Percentiles rank a stretch among this genome's conserved stretches.
Conservation (phyloP, 805 yeast species). For the Pichia nanzhaoensis region DNA sequence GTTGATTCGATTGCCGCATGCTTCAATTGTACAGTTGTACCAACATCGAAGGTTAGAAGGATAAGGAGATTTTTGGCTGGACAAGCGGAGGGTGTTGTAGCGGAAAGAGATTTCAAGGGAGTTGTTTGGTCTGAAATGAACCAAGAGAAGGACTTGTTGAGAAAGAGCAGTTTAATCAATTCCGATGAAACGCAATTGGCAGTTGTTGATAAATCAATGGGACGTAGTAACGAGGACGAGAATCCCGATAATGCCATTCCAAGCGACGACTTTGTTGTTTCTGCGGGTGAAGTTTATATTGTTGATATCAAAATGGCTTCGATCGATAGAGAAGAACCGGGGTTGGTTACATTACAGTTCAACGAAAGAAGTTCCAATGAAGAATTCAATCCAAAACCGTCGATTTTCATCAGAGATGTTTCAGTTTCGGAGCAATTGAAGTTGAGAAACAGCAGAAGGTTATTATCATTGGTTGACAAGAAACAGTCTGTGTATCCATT, state of each 20-base stretch:
- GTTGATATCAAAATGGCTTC: constrained; percentile 81
- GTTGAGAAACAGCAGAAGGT: constrained; percentile 63
- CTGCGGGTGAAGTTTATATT: constrained; percentile 79
- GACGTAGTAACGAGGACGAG: constrained; percentile 29
- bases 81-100: constrained; percentile 86
- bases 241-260: constrained; percentile 51
- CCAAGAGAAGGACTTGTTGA: constrained; percentile 52
- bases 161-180: constrained; percentile 33
- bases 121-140: constrained; percentile 82
- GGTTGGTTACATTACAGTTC: constrained; percentile 61
- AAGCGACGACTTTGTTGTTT: constrained; percentile 64
- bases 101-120: constrained; percentile 89
- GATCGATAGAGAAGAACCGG: constrained; percentile 42
- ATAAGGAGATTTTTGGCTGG: constrained; percentile 92
- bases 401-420: constrained; percentile 78
- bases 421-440: constrained; percentile 75
- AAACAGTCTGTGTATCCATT: constrained; percentile 84
- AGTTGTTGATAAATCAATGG: constrained; percentile 33
- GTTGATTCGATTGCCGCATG: constrained; percentile 85
- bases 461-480: constrained; percentile 65
- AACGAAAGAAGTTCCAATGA: constrained; percentile 56
- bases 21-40: constrained; percentile 79
- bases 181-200: constrained; percentile 30
- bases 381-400: constrained; percentile 52
- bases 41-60: constrained; percentile 89